Evolutionary conservation across 148 eudicot genomes (phyloP).

Genomic region (Vaccinium corymbosum): DNA sequence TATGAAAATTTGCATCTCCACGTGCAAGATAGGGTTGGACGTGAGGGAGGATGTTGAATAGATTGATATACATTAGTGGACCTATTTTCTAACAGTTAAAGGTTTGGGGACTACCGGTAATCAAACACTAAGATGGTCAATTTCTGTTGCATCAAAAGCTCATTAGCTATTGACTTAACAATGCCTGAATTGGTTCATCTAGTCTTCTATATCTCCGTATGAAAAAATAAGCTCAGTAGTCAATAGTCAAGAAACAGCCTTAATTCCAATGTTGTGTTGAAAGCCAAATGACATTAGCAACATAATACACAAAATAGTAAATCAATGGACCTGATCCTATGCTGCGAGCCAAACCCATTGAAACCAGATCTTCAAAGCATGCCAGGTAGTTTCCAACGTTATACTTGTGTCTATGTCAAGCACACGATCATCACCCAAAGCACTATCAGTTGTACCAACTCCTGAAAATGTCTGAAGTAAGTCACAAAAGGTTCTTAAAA

Average conservation of each 20-base stretch:
- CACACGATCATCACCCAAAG: constrained; percentile 78
- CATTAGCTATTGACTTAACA: not conserved
- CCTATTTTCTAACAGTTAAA: too few relatives aligned
- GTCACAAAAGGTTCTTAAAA: constrained; percentile 8
- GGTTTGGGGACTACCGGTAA: too few relatives aligned
- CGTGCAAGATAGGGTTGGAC: too few relatives aligned
- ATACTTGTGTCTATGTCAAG: constrained; percentile 77
- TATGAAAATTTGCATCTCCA: too few relatives aligned
- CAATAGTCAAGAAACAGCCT: too few relatives aligned
- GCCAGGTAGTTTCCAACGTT: constrained; percentile 91
- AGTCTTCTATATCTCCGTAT: not conserved
- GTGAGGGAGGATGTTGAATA: too few relatives aligned
- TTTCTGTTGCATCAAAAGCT: not conserved
- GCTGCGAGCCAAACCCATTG: constrained; percentile 78
- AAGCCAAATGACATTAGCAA: not conserved
- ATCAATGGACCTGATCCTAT: constrained; percentile 69
- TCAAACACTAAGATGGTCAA: not conserved
- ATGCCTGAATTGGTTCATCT: not conserved
- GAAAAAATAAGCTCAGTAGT: not conserved
- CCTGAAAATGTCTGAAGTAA: constrained; percentile 36
- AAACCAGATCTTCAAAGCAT: constrained; percentile 86
- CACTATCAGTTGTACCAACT: constrained; percentile 78
- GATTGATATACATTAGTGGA: too few relatives aligned
- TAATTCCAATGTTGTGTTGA: not conserved
- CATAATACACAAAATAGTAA: not conserved